Evolutionary conservation across 2,329 filamentous ascomycete species (phyloP), one percentile per base, ranked within the genome.

Genomic region (Exophiala sideris): DNA sequence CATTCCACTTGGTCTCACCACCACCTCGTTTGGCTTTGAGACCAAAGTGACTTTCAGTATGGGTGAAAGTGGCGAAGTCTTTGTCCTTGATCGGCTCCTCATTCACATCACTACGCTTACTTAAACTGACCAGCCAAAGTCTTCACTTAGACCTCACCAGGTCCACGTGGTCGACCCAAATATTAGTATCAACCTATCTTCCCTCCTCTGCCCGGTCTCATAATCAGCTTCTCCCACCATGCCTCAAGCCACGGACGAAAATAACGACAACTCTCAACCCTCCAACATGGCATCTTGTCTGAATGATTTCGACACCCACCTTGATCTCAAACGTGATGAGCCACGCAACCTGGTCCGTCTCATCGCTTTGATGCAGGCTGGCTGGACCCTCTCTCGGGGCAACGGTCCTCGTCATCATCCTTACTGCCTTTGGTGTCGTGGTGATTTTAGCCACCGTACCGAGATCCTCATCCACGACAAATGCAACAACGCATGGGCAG

Each of bases 401-500:
- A 47, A 46, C 8, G 57, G 57, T 21, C 57, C 57, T n/a, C 54
- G 57, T 7, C 18, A 54, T 3, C 44, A 55, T 18, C 41, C 41
- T 6, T 24, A 20, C 14, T 60, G 57, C 21, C 44, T 57, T 14
- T 57, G 50, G 50, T 60, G 57, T 33, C 51, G 51, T n/a, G 54
- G 50, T 16, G n/a, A 45, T 10, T 34, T 60, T 41, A 48, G 18
- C 7, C 40, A 52, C 11, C 41, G 45, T 24, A 42, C 47, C 10
- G 33, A 59, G 8, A 54, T 54, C n/a, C 42, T 59, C 29, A 48
- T 55, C 39, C 57, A 59, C 45, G 46, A 40, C 24, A 49, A 44
- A 35, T 59, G 56, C 44, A 48, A 40, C 29, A 59, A 56, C 52
- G 46, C 48, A 32, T 58, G 56, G 57, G 50, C 53, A 7, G 46